These are phyloP conservation scores for Pelargonium fulgidum DNA, from an alignment of 441 rosid genomes.

Conservation along the genomic window DNA sequence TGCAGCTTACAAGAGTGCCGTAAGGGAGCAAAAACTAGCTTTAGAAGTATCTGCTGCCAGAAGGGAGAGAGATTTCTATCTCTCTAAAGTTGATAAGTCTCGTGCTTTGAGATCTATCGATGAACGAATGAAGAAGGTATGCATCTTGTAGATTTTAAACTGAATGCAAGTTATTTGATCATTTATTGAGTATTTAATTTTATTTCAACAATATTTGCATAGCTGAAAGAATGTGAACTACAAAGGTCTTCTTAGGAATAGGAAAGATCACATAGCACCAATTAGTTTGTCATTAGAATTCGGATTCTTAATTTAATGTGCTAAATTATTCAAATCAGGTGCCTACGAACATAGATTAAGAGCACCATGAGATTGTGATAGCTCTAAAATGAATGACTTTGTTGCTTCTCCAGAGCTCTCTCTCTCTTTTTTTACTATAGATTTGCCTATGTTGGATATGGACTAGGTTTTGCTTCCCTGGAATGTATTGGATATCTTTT, in stretches of 20 bases:
- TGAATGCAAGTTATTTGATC: neutral
- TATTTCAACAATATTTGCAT: neutral
- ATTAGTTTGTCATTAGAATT: neutral
- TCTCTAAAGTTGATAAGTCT: slow-evolving; percentile 63
- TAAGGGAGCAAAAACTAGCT: slow-evolving; percentile 69
- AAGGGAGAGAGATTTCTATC: slow-evolving; percentile 81
- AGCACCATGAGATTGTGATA: too few species aligned
- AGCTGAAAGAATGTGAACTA: neutral
- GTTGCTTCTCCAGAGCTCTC: too few species aligned
- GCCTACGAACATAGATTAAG: too few species aligned
- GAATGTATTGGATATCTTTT: too few species aligned
- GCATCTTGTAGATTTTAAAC: neutral
- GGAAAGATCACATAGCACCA: neutral
- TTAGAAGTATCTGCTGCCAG: slow-evolving; percentile 83
- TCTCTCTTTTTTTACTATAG: too few species aligned
- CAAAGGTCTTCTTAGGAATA: neutral
- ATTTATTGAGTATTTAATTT: neutral
- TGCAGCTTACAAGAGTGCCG: slow-evolving; percentile 76
- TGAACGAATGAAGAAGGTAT: slow-evolving; percentile 76
- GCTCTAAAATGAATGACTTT: too few species aligned
- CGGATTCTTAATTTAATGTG: neutral
- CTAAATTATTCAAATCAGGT: too few species aligned
- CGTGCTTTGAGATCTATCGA: slow-evolving; percentile 63
- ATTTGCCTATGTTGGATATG: too few species aligned
- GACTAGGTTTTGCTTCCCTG: too few species aligned